Evolutionary conservation across 129 eudicot genomes (phyloP), one percentile per base, ranked within the genome.

Genomic region (Pseudognaphalium luteoalbum): DNA sequence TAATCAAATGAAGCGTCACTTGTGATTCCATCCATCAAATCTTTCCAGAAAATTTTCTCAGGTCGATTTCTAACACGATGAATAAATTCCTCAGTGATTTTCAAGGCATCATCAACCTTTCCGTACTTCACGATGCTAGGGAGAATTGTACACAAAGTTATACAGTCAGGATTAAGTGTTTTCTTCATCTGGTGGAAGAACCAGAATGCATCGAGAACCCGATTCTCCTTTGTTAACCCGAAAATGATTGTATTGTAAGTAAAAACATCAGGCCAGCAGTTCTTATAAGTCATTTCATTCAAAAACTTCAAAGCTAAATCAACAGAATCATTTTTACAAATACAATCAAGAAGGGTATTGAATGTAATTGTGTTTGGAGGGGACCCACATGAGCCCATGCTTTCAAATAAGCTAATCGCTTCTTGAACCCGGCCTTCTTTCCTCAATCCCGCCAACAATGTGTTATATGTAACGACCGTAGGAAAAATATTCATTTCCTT

Each of bases 131-230:
- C 93, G 54, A 94, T 74, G 75, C 85, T 78, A 8, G 99, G 99
- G 35, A 94, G 79, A 20, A 91, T 87, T 21, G 93, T 87, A 64
- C 84, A 89, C 47, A 94, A 52, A 28, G 99, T 94, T 42, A 91
- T 88, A 81, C 64, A 77, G 75, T 94, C 97, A 2, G 97, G 97
- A 81, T 79, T 73, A 14, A 86, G 71, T 35, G 54, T 69, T 81
- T 94, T 94, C 81, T 82, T 86, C 99, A 94, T 91, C 78, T 89
- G 99, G 81, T 91, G 87, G 86, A 91, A 94, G 71, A 94, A 62
- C 89, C 90, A 89, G 19, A 94, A 91, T 3, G 99, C 99, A 67
- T 89, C 91, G 72, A 41, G 47, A 77, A 91, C 83, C 81, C 96
- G 80, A 72, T 80, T 74, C 22, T 84, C 92, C 79, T 74, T 89